Evolutionary conservation across 441 rosid species (phyloP).

Genomic region (Arabidopsis hybrid): DNA sequence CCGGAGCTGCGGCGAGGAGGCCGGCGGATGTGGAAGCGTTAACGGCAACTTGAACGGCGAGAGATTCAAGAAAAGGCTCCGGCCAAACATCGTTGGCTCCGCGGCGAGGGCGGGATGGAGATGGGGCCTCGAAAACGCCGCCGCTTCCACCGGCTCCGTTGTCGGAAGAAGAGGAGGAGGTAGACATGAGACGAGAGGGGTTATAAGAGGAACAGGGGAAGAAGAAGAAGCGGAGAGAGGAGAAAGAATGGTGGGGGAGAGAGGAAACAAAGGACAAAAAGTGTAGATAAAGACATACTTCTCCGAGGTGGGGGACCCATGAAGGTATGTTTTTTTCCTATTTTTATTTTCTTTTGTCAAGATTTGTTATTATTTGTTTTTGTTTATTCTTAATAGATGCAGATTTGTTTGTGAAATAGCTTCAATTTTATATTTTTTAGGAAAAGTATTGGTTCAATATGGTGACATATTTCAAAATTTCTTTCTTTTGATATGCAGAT

Average conservation of each 20-base stretch:
- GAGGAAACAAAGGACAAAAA: conserved; percentile 67
- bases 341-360: not conserved
- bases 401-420: too few relatives aligned
- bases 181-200: conserved; percentile 46
- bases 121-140: conserved; percentile 68
- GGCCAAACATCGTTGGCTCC: conserved; percentile 84
- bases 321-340: conserved; percentile 23
- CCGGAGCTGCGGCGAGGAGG: conserved; percentile 78
- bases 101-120: conserved; percentile 65
- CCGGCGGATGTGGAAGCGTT: conserved; percentile 64
- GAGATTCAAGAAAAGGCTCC: conserved; percentile 87
- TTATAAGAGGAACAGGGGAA: conserved; percentile 23
- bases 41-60: conserved; percentile 76
- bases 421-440: too few relatives aligned
- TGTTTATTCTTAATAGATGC: too few relatives aligned
- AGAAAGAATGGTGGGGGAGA: conserved; percentile 46
- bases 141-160: conserved; percentile 34
- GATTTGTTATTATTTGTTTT: not conserved
- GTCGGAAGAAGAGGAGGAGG: conserved; percentile 60
- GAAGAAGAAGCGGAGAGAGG: conserved; percentile 33
- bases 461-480: too few relatives aligned
- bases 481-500: too few relatives aligned
- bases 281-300: conserved; percentile 70
- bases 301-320: conserved; percentile 64
- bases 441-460: too few relatives aligned